A percentile compares a stretch with the other conserved stretches of the same genome.
Conservation (phyloP, 1,284 basidiomycete species). For the Pseudozyma sp. region DNA sequence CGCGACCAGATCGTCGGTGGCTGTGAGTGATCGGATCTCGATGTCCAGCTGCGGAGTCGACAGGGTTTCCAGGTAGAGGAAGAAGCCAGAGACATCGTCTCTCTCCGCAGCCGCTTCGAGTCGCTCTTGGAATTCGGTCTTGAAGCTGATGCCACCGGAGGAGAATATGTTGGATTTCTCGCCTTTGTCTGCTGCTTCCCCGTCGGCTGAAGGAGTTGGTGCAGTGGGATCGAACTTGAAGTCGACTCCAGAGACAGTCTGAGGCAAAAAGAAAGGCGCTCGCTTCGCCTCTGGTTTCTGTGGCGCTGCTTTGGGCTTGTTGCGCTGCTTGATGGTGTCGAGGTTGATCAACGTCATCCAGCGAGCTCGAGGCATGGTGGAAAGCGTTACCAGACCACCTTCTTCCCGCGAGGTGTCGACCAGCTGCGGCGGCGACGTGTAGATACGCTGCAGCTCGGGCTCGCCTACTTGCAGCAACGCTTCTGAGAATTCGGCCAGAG, state of each 20-base stretch:
- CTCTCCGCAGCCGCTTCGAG: slow-evolving; percentile 43
- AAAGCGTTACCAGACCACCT: slow-evolving; percentile 78
- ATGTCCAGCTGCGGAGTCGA: slow-evolving; percentile 90
- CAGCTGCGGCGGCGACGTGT: slow-evolving; percentile 71
- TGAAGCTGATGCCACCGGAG: slow-evolving; percentile 43
- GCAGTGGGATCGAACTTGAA: slow-evolving; percentile 44
- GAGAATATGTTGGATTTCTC: slow-evolving; percentile 42
- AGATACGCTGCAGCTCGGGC: slow-evolving; percentile 55
- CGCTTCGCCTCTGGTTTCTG: slow-evolving; percentile 84
- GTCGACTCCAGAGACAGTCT: slow-evolving; percentile 43
- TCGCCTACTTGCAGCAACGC: slow-evolving; percentile 44
- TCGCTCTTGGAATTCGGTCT: slow-evolving; percentile 55
- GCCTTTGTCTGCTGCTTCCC: background rate
- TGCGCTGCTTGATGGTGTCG: slow-evolving; percentile 89
- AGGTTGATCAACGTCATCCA: slow-evolving; percentile 98
- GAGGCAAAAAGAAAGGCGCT: slow-evolving; percentile 93
- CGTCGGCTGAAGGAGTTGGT: background rate
- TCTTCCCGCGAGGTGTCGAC: slow-evolving; percentile 64
- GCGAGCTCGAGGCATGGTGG: slow-evolving; percentile 87
- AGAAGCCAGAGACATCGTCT: slow-evolving; percentile 73
- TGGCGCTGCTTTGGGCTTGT: slow-evolving; percentile 94
- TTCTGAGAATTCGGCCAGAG: slow-evolving; percentile 80
- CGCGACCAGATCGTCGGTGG: slow-evolving; percentile 75
- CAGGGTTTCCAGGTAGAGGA: slow-evolving; percentile 84
- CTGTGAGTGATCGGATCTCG: slow-evolving; percentile 82